Conservation (phyloP, 192 early-diverging fungal species). For the Linnemannia exigua region DNA sequence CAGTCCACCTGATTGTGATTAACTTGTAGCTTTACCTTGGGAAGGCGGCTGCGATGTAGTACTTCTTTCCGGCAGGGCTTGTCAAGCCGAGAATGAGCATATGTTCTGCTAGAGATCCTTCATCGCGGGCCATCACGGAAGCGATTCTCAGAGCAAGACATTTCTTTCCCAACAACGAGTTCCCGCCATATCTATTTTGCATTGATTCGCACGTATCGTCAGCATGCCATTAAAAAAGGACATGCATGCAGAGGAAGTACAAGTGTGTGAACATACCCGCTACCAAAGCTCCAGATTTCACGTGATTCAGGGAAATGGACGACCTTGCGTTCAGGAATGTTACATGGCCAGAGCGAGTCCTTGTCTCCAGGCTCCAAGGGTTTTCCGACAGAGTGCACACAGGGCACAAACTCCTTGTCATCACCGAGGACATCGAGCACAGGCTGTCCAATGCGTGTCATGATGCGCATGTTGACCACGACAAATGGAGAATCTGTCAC, state of each 20-base stretch:
- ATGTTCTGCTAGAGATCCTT: slow-evolving; percentile 52
- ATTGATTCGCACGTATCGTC: neutral
- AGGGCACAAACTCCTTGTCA: slow-evolving; percentile 55
- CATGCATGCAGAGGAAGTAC: neutral
- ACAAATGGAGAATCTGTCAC: slow-evolving; percentile 55
- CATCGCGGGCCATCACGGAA: slow-evolving; percentile 54
- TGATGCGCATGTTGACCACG: slow-evolving; percentile 54
- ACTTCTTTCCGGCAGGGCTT: slow-evolving; percentile 51
- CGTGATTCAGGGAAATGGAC: slow-evolving; percentile 57
- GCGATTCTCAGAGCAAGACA: slow-evolving; percentile 50
- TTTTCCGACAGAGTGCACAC: slow-evolving; percentile 56
- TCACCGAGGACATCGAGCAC: slow-evolving; percentile 47
- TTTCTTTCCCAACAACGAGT: slow-evolving; percentile 50
- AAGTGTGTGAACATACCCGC: slow-evolving; percentile 19
- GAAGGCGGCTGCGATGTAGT: slow-evolving; percentile 53
- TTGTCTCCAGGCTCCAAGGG: slow-evolving; percentile 53
- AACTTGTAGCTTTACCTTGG: slow-evolving; percentile 25
- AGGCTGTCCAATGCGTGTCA: slow-evolving; percentile 50
- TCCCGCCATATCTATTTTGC: slow-evolving; percentile 43
- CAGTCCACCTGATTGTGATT: too few species aligned
- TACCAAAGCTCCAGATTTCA: slow-evolving; percentile 57
- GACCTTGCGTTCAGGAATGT: slow-evolving; percentile 49
- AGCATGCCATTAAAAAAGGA: neutral
- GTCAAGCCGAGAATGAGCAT: slow-evolving; percentile 54
- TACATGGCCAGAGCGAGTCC: slow-evolving; percentile 51